A percentile compares a stretch with the other conserved stretches of the same genome.
These are phyloP conservation scores for Lignosus rhinocerotis DNA, from an alignment of 1,284 basidiomycete genomes.

Conservation along the genomic window DNA sequence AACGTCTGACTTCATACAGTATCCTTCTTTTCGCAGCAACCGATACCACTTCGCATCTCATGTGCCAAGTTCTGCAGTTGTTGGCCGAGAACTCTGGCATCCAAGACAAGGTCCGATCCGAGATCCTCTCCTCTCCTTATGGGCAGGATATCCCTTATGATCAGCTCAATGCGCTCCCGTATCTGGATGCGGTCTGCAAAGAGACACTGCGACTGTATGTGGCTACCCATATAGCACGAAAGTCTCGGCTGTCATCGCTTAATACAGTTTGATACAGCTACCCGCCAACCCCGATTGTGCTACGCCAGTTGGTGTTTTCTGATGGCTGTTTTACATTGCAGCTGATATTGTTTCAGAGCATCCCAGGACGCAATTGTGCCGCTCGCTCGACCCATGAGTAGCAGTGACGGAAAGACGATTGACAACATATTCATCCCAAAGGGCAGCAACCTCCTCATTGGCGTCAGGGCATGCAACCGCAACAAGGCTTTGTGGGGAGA, in stretches of 20 bases:
- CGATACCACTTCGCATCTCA: constrained; percentile 32
- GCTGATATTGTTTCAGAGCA: constrained; percentile 19
- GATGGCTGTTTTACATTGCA: not conserved
- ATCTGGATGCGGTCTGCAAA: constrained; percentile 36
- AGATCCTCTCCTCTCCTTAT: constrained; percentile 26
- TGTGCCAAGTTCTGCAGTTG: constrained; percentile 33
- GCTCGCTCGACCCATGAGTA: constrained; percentile 24
- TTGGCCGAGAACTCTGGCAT: constrained; percentile 24
- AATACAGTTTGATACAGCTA: not conserved
- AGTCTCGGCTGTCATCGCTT: not conserved
- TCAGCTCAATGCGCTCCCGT: constrained; percentile 31
- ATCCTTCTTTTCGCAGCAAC: constrained; percentile 32
- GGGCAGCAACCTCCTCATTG: constrained; percentile 36
- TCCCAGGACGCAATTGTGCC: constrained; percentile 25
- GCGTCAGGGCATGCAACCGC: constrained; percentile 30
- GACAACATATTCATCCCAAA: constrained; percentile 42
- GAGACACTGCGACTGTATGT: constrained; percentile 34
- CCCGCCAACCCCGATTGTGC: constrained; percentile 12
- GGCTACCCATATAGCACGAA: too few relatives aligned
- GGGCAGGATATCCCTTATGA: constrained; percentile 32
- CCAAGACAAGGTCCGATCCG: constrained; percentile 28
- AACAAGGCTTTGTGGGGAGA: constrained; percentile 32
- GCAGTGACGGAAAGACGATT: constrained; percentile 34
- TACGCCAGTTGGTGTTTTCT: constrained; percentile 7
- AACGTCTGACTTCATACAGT: constrained; percentile 5